Percentiles rank a stretch among this genome's conserved stretches.
Conservation (phyloP, 2,329 filamentous ascomycete genomes). For the Colletotrichum somersetense region DNA sequence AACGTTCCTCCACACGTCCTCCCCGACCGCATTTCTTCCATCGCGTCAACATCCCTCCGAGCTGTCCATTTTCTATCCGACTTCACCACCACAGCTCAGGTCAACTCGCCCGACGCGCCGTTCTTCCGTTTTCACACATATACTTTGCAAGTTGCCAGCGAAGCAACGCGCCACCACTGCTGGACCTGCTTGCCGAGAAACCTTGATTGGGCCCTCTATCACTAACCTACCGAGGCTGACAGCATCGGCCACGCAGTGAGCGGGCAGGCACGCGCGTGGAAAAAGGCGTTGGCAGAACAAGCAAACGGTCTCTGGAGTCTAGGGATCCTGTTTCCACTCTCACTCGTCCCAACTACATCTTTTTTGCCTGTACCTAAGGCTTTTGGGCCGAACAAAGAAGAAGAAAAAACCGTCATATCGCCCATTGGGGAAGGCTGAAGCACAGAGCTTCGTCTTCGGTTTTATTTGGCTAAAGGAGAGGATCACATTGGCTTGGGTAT, state of each 20-base stretch:
- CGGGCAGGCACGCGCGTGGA: slow-evolving; percentile 28
- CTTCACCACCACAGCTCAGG: background rate
- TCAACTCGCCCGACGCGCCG: slow-evolving; percentile 14
- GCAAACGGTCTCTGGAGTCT: slow-evolving; percentile 39
- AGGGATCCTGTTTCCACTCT: slow-evolving; percentile 41
- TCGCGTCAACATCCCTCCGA: slow-evolving; percentile 27
- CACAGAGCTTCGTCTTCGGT: slow-evolving; percentile 75
- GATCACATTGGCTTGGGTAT: slow-evolving; percentile 36
- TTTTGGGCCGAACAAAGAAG: slow-evolving; percentile 37
- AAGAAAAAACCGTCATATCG: slow-evolving; percentile 24
- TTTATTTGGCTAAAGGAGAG: slow-evolving; percentile 48
- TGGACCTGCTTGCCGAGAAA: slow-evolving; percentile 14
- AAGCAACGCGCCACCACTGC: slow-evolving; percentile 20
- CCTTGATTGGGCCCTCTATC: slow-evolving; percentile 23
- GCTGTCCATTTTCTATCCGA: slow-evolving; percentile 19
- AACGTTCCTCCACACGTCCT: slow-evolving; percentile 25
- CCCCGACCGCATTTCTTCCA: slow-evolving; percentile 27
- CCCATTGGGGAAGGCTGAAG: slow-evolving; percentile 55
- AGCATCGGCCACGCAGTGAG: slow-evolving; percentile 23
- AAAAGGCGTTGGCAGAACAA: slow-evolving; percentile 35
- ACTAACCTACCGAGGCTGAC: slow-evolving; percentile 29
- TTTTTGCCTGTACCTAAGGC: slow-evolving; percentile 43
- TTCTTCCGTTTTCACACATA: background rate
- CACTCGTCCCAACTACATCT: slow-evolving; percentile 37
- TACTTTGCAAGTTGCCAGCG: background rate